Evolutionary conservation across 169 alveolate species (phyloP).

Genomic region (Eimeria necatrix): DNA sequence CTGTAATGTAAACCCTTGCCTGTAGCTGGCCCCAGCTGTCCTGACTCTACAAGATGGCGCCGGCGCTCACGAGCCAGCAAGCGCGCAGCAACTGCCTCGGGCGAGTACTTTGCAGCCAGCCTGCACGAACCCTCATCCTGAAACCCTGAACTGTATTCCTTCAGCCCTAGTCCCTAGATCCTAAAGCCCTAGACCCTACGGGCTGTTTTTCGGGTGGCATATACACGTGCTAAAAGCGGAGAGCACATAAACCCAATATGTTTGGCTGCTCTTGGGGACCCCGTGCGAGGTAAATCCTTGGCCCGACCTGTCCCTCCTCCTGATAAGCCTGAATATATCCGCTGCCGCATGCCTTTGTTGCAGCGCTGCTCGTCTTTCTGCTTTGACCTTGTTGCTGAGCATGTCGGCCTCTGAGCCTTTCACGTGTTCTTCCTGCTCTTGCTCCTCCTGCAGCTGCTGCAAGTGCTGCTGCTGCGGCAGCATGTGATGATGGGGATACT

Average conservation of each 20-base stretch:
- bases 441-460: constrained; percentile 16
- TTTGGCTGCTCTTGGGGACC: background rate
- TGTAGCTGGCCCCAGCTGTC: constrained; percentile 58
- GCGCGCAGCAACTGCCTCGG: constrained; percentile 65
- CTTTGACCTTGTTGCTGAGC: background rate
- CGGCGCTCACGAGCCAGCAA: constrained; percentile 24
- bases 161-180: background rate
- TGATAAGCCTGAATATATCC: constrained; percentile 32
- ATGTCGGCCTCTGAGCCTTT: background rate
- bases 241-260: background rate
- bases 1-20: constrained; percentile 11
- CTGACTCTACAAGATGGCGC: background rate
- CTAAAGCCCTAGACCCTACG: background rate
- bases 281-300: background rate
- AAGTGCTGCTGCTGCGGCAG: constrained; percentile 17
- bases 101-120: constrained; percentile 29
- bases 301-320: constrained; percentile 37
- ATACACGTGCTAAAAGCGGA: background rate
- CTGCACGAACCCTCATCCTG: background rate
- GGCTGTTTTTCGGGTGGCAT: background rate
- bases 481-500: constrained; percentile 28
- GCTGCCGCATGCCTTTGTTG: constrained; percentile 46
- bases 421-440: background rate
- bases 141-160: background rate
- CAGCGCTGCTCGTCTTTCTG: constrained; percentile 32